These are phyloP conservation scores for Asclepias syriaca DNA, from an alignment of 257 asterid species.

Conservation along the genomic window DNA sequence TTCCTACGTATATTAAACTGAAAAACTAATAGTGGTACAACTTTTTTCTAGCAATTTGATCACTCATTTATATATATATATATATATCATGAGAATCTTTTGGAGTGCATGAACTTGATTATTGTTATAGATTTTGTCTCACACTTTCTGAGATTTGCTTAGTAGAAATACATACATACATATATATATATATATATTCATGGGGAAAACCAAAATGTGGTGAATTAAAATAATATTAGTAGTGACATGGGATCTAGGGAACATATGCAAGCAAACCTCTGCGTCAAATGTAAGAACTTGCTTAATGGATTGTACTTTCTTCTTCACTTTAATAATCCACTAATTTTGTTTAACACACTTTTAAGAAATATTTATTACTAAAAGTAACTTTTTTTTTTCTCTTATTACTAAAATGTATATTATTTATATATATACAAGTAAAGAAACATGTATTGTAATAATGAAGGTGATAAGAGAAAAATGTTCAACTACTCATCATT, in stretches of 20 bases:
- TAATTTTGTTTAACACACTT: no score
- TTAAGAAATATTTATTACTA: no score
- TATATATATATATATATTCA: neutral
- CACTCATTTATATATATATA: neutral
- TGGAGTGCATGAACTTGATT: constrained; percentile 8
- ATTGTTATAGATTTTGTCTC: constrained; percentile 2
- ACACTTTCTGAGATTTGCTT: neutral
- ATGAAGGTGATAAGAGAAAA: no score
- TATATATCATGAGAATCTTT: neutral
- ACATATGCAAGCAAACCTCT: constrained; percentile 6
- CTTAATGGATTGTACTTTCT: neutral
- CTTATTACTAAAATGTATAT: no score
- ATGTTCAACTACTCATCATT: neutral
- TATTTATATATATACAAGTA: no score
- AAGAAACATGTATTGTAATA: no score
- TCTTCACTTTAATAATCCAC: no score
- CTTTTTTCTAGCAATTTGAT: neutral
- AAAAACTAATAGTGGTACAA: no score
- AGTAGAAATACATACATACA: neutral
- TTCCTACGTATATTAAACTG: no score
- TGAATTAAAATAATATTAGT: neutral
- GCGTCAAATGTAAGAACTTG: neutral
- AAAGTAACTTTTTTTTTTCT: no score
- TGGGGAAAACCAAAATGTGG: neutral
- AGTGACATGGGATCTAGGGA: neutral